Evolutionary conservation across 1,284 basidiomycete species (phyloP).

Genomic region (Sutorius eximius): DNA sequence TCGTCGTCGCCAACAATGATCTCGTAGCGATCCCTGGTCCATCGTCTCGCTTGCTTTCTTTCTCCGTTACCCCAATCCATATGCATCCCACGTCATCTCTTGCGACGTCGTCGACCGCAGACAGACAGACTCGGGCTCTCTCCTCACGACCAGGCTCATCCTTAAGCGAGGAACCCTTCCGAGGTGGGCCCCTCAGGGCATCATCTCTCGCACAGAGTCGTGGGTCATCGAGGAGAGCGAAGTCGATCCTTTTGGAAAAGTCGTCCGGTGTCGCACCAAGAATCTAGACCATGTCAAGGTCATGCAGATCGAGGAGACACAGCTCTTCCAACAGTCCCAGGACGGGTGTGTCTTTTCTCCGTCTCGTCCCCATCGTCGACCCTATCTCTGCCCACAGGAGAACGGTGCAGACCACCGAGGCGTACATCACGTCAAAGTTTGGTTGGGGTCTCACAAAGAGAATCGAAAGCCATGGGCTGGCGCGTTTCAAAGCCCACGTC

Average conservation of each 20-base stretch:
- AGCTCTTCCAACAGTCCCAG: slow-evolving; percentile 58
- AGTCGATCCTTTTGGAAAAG: slow-evolving; percentile 74
- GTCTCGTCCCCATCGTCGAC: slow-evolving; percentile 5
- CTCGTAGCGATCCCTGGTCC: slow-evolving; percentile 79
- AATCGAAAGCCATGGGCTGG: slow-evolving; percentile 76
- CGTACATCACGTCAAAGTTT: slow-evolving; percentile 71
- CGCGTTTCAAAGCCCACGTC: slow-evolving; percentile 74
- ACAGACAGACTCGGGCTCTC: slow-evolving; percentile 68
- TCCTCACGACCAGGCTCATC: slow-evolving; percentile 89
- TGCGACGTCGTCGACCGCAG: slow-evolving; percentile 91
- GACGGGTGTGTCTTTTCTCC: slow-evolving; percentile 54
- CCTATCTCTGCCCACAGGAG: slow-evolving; percentile 42
- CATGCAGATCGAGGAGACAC: slow-evolving; percentile 76
- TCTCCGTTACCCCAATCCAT: slow-evolving; percentile 95
- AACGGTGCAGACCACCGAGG: slow-evolving; percentile 76
- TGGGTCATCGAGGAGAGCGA: slow-evolving; percentile 93
- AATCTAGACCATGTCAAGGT: slow-evolving; percentile 86
- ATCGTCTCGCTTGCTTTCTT: slow-evolving; percentile 93
- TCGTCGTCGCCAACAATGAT: neutral
- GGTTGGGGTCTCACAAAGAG: slow-evolving; percentile 81
- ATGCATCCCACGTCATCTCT: slow-evolving; percentile 90
- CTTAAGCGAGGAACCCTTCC: slow-evolving; percentile 90
- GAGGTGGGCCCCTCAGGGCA: slow-evolving; percentile 85
- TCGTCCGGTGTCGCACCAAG: slow-evolving; percentile 69
- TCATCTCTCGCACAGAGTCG: slow-evolving; percentile 70